Evolutionary conservation across 1,284 basidiomycete genomes (phyloP).

Genomic region (Pseudozyma sp.): DNA sequence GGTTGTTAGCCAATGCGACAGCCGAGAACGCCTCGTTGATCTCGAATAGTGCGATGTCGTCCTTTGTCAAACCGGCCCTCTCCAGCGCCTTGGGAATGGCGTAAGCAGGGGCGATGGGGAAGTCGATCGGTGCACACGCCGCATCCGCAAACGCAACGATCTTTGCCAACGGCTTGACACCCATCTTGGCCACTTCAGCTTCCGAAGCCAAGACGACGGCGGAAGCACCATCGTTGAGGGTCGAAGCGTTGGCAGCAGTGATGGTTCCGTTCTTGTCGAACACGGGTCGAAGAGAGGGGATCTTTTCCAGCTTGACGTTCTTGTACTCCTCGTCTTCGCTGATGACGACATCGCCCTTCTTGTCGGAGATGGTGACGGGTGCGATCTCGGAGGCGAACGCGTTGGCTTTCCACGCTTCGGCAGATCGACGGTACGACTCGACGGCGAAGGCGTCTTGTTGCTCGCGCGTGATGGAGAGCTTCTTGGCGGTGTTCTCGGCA

Average conservation of each 20-base stretch:
- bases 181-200: conserved; percentile 66
- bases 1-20: conserved; percentile 68
- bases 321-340: conserved; percentile 97
- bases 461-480: conserved; percentile 69
- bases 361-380: conserved; percentile 80
- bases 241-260: conserved; percentile 71
- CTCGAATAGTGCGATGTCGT: conserved; percentile 92
- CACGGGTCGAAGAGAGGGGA: conserved; percentile 69
- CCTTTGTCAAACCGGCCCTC: conserved; percentile 82
- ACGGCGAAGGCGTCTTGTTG: conserved; percentile 78
- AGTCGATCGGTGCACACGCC: conserved; percentile 95
- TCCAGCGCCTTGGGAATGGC: conserved; percentile 90
- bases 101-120: conserved; percentile 92
- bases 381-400: conserved; percentile 89
- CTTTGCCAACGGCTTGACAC: conserved; percentile 69
- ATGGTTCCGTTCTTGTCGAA: conserved; percentile 71
- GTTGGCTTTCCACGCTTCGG: conserved; percentile 86
- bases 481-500: conserved; percentile 70
- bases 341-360: conserved; percentile 86
- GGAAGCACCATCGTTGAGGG: conserved; percentile 71
- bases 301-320: conserved; percentile 70
- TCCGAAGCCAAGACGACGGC: conserved; percentile 69
- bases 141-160: conserved; percentile 86
- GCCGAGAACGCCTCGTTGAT: conserved; percentile 79
- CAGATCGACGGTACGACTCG: conserved; percentile 92